Evolutionary conservation across 2,329 filamentous ascomycete genomes (phyloP), one percentile per base, ranked within the genome.

Genomic region (Chrysoporthe puriensis): DNA sequence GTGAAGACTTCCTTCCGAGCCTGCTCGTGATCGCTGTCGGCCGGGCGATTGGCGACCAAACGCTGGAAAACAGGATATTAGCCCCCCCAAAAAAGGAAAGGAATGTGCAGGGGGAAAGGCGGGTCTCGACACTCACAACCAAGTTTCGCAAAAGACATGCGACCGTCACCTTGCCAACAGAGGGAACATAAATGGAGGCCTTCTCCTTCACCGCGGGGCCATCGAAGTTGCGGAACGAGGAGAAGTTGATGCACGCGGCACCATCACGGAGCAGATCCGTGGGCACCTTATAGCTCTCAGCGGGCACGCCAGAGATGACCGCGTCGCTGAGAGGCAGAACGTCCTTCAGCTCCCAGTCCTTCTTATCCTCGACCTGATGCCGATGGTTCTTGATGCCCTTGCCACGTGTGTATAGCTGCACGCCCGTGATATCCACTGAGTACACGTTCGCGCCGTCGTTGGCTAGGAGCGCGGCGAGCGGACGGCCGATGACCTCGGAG

Each of bases 231-330:
- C 94, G 93, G 79, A 92, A 93, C 63, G 93, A 97, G 8, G 94
- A 96, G 79, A 99, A 98, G 81, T 99, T 99, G 82, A 99, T 94
- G 84, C 96, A 99, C n/a, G 97, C 93, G 42, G 93, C 94, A 60
- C 96, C 96, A 66, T 97, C 92, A 59, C 93, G 88, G 74, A 99
- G 84, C 70, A 96, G 83, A 63, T 92, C 87, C 3, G 90, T 91
- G 6, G 94, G 92, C 36, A 99, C 91, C 83, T 98, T 97, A 86
- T 91, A 99, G 69, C 85, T 87, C 71, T 97, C 91, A 34, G 89
- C 88, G 0, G 96, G 96, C 1, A 99, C 96, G 72, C 96, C 96
- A 64, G 92, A 92, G 74, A 99, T 96, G 70, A 99, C 91, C 21
- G 98, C 95, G 78, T 99, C 96, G 76, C 94, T 97, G 69, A 95